phyloP scores from a whole-genome alignment of 306 rosid genomes.

The Trichosanthes truncata region DNA sequence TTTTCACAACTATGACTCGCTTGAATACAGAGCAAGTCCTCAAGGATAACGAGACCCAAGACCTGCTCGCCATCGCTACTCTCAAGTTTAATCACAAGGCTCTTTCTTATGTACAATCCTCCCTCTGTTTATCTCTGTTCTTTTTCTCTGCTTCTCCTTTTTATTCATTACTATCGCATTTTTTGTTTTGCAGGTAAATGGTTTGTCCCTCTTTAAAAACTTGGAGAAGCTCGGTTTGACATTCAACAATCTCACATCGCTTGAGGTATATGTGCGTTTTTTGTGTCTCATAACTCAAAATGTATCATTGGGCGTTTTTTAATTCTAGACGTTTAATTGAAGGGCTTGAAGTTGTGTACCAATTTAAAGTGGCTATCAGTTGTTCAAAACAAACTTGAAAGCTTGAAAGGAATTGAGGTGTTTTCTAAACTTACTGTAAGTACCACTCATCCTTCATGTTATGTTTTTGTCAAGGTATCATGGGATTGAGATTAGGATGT shows the following conservation, averaged over 20 bases:
- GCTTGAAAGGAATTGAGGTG: slow-evolving; percentile 73
- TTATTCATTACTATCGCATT: background rate
- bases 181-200: slow-evolving; percentile 35
- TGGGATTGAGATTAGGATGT: no score
- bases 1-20: slow-evolving; percentile 34
- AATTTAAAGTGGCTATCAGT: slow-evolving; percentile 81
- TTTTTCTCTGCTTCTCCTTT: background rate
- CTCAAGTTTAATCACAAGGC: slow-evolving; percentile 65
- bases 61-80: slow-evolving; percentile 36
- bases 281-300: background rate
- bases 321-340: slow-evolving; percentile 2
- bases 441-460: background rate
- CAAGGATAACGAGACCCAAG: slow-evolving; percentile 39
- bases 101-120: slow-evolving; percentile 47
- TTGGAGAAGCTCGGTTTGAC: slow-evolving; percentile 47
- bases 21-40: slow-evolving; percentile 50
- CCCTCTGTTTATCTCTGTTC: slow-evolving; percentile 1
- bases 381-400: slow-evolving; percentile 64
- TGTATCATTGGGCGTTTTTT: background rate
- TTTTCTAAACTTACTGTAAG: slow-evolving; percentile 79
- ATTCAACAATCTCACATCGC: slow-evolving; percentile 45
- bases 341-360: slow-evolving; percentile 65
- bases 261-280: slow-evolving; percentile 18
- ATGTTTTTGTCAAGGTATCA: background rate
- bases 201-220: slow-evolving; percentile 37